Evolutionary conservation across 345 rosid genomes (phyloP), one percentile per base, ranked within the genome.

Genomic region (Jatropha curcas): DNA sequence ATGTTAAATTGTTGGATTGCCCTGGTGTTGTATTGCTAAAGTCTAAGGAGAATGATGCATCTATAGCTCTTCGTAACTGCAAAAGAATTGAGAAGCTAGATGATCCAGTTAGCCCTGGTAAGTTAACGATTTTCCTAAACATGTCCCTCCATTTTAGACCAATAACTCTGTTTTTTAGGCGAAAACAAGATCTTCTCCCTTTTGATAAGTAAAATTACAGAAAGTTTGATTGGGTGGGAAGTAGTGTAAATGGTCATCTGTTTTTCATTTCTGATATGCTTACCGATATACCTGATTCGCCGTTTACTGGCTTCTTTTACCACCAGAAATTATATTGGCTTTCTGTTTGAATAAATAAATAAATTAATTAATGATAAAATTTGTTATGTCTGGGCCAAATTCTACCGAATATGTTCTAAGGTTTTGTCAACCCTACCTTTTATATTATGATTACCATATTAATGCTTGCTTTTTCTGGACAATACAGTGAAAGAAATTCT

Each of bases 21-120:
- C 99, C 98, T 72, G 99, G 99, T 65, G 96, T 95, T 78, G 99
- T 92, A 67, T 87, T 95, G 98, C 93, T 92, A 53, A 90, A 86
- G 76, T 92, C 97, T 58, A 73, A 68, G 5, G 94, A 70, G 60
- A 88, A 87, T 79, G 92, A 89, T 81, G 81, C 91, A 14, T 83
- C 97, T 9, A 68, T 89, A 64, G 93, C 93, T 68, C 99, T 95
- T 75, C 88, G 93, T 48, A 95, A 92, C 71, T 95, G 99, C 87
- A 95, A 95, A 86, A 85, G 97, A 73, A 92, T 95, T 45, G 99
- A 95, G 83, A 95, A 92, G 84, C 80, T 95, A 79, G 98, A 91
- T 72, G 98, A 92, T 80, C 98, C 99, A 19, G 74, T 92, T 85
- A 79, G 87, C 84, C 96, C 99, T 73, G 99, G 99, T 91, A 87